phyloP scores from a whole-genome alignment of 192 early-diverging fungal genomes.

The Funneliformis mosseae region DNA sequence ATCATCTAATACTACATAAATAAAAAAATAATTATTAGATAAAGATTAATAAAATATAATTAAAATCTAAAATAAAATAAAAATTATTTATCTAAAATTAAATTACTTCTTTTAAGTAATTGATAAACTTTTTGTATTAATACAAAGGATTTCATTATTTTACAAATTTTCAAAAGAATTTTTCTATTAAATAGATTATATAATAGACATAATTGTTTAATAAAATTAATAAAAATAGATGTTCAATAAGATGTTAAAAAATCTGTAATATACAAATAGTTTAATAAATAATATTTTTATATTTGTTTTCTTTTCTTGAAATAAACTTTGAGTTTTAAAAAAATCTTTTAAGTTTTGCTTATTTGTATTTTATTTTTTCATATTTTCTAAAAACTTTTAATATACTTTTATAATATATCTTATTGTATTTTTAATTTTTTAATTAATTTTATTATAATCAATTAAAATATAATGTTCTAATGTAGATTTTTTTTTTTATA shows the following conservation, averaged over 20 bases:
- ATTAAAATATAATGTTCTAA: not conserved
- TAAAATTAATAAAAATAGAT: not conserved
- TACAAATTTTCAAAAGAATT: not conserved
- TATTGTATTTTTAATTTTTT: not conserved
- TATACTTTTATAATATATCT: not conserved
- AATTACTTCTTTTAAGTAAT: constrained; percentile 4
- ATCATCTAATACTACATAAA: not conserved
- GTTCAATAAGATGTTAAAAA: not conserved
- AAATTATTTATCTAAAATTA: not conserved
- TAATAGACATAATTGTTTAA: not conserved
- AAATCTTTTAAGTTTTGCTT: not conserved
- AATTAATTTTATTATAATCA: not conserved
- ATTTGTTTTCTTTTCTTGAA: not conserved
- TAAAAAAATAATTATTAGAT: not conserved
- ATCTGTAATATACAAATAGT: not conserved
- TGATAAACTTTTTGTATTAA: not conserved
- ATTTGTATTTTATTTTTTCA: not conserved
- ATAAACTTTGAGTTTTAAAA: not conserved
- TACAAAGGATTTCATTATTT: not conserved
- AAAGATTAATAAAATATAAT: not conserved
- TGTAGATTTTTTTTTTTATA: not conserved
- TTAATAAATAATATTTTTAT: not conserved
- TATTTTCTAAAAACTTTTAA: not conserved
- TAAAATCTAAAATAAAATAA: not conserved
- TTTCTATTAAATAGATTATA: not conserved